Evolutionary conservation across 2,329 filamentous ascomycete genomes (phyloP), one percentile per base, ranked within the genome.

Genomic region (Xylariomycetidae sp.): DNA sequence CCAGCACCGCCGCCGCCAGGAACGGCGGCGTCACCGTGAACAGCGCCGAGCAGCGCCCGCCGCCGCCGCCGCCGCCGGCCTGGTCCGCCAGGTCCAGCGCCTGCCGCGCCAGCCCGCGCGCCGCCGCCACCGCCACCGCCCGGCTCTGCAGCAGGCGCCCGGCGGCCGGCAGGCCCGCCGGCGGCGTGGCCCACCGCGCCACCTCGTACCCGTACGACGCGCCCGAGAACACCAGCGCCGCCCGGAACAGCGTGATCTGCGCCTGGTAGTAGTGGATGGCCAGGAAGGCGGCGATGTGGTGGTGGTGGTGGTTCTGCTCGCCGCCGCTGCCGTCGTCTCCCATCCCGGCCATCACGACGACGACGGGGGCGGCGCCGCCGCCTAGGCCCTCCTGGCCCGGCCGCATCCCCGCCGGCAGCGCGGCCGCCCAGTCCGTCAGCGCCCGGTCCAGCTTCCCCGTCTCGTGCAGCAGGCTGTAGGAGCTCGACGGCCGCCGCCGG

Each of bases 1-100:
- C 43, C 10, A 49, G 35, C 2, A 46, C 46, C 5, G 46, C 32
- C 6, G 43, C 41, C 2, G 41, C 37, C 1, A 48, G 35, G 25
- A 45, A 43, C 1, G 40, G 31, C 10, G 37, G 47, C 10, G 43
- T 45, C 10, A 9, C 20, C n/a, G 27, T 27, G n/a, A 39, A 29
- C n/a, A 42, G 15, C 20, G 28, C 16, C 4, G 43, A 46, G n/a
- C n/a, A n/a, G n/a, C n/a, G n/a, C n/a, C n/a, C n/a, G n/a, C n/a
- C n/a, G n/a, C n/a, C n/a, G n/a, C n/a, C n/a, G n/a, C n/a, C n/a
- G 4, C 32, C 31, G 3, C 36, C 32, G 3, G 26, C 25, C 2
- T 37, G 22, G 29, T 46, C 43, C 10, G 40, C 40, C 5, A 46
- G 41, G 10, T 41, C 28, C n/a, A 43, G 31, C 16, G 34, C 39